phyloP scores from a whole-genome alignment of 2,329 filamentous ascomycete genomes.

The Aspergillus udagawae region DNA sequence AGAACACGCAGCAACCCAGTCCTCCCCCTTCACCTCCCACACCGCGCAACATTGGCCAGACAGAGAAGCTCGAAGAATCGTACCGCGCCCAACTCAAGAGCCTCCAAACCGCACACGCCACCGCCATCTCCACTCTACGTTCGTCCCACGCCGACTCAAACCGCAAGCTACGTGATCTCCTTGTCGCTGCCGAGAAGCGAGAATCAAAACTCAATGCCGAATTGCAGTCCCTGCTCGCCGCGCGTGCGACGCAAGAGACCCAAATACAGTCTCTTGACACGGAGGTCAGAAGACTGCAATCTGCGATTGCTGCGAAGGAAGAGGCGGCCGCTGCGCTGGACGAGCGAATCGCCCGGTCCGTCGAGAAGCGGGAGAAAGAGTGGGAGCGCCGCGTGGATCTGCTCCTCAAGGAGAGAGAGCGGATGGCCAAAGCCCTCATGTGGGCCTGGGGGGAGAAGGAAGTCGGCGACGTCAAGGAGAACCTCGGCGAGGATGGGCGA shows the following conservation, averaged over 20 bases:
- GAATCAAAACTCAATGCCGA: slow-evolving; percentile 32
- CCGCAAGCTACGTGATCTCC: slow-evolving; percentile 32
- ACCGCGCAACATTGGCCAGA: slow-evolving; percentile 9
- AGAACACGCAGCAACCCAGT: slow-evolving; percentile 25
- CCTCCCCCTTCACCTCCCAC: slow-evolving; percentile 27
- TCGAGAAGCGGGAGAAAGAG: slow-evolving; percentile 41
- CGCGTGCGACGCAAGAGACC: slow-evolving; percentile 16
- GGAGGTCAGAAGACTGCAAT: slow-evolving; percentile 32
- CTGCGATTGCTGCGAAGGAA: slow-evolving; percentile 37
- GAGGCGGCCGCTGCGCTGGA: slow-evolving; percentile 38
- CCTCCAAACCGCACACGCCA: slow-evolving; percentile 35
- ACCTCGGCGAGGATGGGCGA: slow-evolving; percentile 19
- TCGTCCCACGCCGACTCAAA: slow-evolving; percentile 35
- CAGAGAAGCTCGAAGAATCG: slow-evolving; percentile 24
- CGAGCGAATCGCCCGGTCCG: slow-evolving; percentile 35
- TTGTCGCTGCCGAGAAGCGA: slow-evolving; percentile 31
- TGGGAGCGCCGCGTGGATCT: slow-evolving; percentile 41
- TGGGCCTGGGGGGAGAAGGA: slow-evolving; percentile 41
- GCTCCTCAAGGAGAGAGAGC: slow-evolving; percentile 38
- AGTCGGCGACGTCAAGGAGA: slow-evolving; percentile 25
- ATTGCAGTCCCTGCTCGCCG: slow-evolving; percentile 25
- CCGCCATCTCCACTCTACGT: slow-evolving; percentile 34
- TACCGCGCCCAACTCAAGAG: slow-evolving; percentile 35
- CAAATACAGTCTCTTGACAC: slow-evolving; percentile 26
- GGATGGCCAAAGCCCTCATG: slow-evolving; percentile 38